A percentile compares a stretch with the other conserved stretches of the same genome.
These are phyloP conservation scores for Hondaea fermentalgiana DNA, from an alignment of 108 stramenopile genomes.

Conservation along the genomic window DNA sequence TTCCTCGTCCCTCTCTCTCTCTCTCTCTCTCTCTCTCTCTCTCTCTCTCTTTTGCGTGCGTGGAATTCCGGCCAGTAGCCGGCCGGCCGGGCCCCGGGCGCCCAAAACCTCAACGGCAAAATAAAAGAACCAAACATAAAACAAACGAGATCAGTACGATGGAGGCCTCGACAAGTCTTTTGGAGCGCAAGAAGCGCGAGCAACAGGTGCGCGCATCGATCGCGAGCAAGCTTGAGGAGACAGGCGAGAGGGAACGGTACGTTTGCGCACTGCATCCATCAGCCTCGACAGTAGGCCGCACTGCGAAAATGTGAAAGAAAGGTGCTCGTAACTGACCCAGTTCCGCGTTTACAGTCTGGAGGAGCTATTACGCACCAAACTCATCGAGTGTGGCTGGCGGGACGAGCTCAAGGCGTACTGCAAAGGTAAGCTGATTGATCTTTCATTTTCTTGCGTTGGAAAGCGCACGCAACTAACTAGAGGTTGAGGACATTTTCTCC, in stretches of 20 bases:
- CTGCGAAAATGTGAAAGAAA: neutral
- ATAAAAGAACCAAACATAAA: too few relatives aligned
- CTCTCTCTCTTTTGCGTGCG: too few relatives aligned
- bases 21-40: too few relatives aligned
- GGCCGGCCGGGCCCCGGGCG: too few relatives aligned
- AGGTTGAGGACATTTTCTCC: neutral
- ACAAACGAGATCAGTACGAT: neutral
- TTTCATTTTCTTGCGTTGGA: neutral
- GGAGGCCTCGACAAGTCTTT: neutral
- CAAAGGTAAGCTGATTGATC: neutral
- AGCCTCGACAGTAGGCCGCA: neutral
- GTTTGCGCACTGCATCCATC: neutral
- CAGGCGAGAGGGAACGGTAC: conserved; percentile 51
- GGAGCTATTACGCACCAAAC: conserved; percentile 50
- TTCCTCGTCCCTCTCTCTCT: too few relatives aligned
- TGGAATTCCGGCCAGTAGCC: too few relatives aligned
- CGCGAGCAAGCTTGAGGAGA: conserved; percentile 54
- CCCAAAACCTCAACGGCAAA: too few relatives aligned
- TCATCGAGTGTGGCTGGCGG: conserved; percentile 63
- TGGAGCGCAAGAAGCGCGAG: conserved; percentile 24
- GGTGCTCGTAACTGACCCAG: neutral
- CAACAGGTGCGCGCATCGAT: conserved; percentile 48
- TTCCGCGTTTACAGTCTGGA: conserved; percentile 31
- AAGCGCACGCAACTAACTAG: too few relatives aligned
- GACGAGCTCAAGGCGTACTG: conserved; percentile 57